Evolutionary conservation across 768 basidiomycete species (phyloP).

Genomic region (Trametes elegans): DNA sequence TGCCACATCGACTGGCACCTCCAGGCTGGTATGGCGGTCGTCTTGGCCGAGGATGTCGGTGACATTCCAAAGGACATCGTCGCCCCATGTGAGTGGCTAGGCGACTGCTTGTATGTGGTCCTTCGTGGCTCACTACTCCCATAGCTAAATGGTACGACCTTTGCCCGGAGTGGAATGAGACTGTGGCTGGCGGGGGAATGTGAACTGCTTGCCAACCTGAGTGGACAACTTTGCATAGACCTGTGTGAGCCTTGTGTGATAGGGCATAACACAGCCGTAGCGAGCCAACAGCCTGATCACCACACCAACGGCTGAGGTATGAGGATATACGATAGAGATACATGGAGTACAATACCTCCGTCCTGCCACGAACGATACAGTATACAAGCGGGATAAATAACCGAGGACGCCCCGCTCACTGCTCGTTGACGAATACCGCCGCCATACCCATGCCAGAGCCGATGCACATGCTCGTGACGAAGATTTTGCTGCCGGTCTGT

Average conservation of each 20-base stretch:
- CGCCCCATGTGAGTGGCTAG: no score
- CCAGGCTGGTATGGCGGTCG: constrained; percentile 39
- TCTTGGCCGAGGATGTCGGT: constrained; percentile 41
- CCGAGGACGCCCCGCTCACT: constrained; percentile 36
- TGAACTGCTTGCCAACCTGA: no score
- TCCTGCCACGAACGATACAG: not conserved
- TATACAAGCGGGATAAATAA: not conserved
- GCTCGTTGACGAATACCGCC: constrained; percentile 81
- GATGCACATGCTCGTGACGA: constrained; percentile 91
- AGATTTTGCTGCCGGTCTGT: constrained; percentile 71
- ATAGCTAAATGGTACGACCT: no score
- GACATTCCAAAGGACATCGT: no score
- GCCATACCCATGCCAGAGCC: constrained; percentile 93
- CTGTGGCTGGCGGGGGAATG: no score
- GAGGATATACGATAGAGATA: not conserved
- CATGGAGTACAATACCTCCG: not conserved
- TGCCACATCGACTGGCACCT: constrained; percentile 88
- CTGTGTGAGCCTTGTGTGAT: no score
- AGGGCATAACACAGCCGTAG: no score
- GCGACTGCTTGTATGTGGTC: no score
- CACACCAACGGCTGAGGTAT: not conserved
- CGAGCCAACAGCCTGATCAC: no score
- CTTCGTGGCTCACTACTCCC: no score
- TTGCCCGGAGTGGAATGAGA: no score
- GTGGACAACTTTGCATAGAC: no score